Evolutionary conservation across 225 moss, liverwort and hornwort genomes (phyloP).

Genomic region (Physcomitrellopsis africana): DNA sequence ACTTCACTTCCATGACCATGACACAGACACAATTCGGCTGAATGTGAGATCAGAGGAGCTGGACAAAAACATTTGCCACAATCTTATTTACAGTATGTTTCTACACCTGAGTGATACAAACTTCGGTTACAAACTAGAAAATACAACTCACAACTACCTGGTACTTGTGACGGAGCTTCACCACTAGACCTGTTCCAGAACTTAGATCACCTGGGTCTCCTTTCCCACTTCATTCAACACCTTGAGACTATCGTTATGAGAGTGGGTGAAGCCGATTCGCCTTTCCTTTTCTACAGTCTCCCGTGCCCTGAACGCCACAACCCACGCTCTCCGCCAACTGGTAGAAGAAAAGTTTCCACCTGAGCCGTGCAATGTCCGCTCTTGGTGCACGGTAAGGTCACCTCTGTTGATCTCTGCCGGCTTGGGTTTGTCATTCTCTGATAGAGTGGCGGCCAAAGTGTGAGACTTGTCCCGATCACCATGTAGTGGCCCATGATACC

Average conservation of each 20-base stretch:
- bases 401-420: slow-evolving; percentile 75
- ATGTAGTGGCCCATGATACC: slow-evolving; percentile 78
- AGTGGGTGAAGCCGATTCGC: slow-evolving; percentile 84
- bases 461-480: slow-evolving; percentile 96
- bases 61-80: no score
- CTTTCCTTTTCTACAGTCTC: slow-evolving; percentile 76
- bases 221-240: slow-evolving; percentile 84
- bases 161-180: background rate
- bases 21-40: no score
- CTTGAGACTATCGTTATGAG: slow-evolving; percentile 81
- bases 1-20: no score
- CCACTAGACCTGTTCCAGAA: background rate
- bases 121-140: background rate
- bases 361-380: slow-evolving; percentile 78
- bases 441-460: slow-evolving; percentile 67
- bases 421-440: slow-evolving; percentile 57
- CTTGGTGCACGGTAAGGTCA: slow-evolving; percentile 85
- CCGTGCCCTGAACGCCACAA: slow-evolving; percentile 71
- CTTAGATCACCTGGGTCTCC: slow-evolving; percentile 27
- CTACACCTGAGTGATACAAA: background rate
- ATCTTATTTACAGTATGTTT: no score
- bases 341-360: slow-evolving; percentile 77
- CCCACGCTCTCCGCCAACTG: slow-evolving; percentile 96
- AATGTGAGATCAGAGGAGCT: no score
- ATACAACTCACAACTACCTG: background rate